Conservation (phyloP, 768 basidiomycete genomes). For the Polyporus arcularius region DNA sequence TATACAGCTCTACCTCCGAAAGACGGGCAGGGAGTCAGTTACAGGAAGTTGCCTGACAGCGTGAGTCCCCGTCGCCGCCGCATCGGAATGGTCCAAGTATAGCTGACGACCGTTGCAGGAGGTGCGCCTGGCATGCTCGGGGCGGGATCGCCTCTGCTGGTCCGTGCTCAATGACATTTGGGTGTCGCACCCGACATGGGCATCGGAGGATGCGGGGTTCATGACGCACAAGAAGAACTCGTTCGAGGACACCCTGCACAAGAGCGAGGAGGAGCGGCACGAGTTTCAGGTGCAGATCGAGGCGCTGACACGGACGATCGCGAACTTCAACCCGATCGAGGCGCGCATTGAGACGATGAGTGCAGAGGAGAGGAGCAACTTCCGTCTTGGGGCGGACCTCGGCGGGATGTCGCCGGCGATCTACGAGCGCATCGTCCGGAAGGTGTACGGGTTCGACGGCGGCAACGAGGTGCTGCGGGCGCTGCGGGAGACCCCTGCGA, state of each 20-base stretch:
- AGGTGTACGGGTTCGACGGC: conserved; percentile 85
- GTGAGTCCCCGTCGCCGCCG: conserved; percentile 51
- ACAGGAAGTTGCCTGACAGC: conserved; percentile 83
- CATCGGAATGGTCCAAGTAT: background rate
- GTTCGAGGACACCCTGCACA: conserved; percentile 94
- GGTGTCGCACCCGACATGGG: conserved; percentile 99
- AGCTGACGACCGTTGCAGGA: conserved; percentile 54
- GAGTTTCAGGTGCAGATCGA: conserved; percentile 97
- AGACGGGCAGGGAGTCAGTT: conserved; percentile 91
- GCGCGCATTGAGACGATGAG: conserved; percentile 87
- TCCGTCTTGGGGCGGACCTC: conserved; percentile 83
- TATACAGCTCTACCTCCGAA: conserved; percentile 78
- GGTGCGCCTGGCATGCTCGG: conserved; percentile 86
- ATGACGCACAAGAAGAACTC: conserved; percentile 95
- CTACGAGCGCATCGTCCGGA: conserved; percentile 92
- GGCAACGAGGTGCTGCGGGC: conserved; percentile 79
- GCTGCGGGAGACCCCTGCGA: conserved; percentile 87
- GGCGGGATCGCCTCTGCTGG: conserved; percentile 90
- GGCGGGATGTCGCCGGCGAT: conserved; percentile 87
- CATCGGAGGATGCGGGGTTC: conserved; percentile 94
- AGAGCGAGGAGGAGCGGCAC: conserved; percentile 97
- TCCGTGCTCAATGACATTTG: conserved; percentile 96
- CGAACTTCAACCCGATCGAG: conserved; percentile 85
- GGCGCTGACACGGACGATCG: conserved; percentile 86
- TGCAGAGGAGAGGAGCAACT: conserved; percentile 77